Evolutionary conservation across 2,329 filamentous ascomycete species (phyloP), one percentile per base, ranked within the genome.

Genomic region (Sporothrix schenckii): DNA sequence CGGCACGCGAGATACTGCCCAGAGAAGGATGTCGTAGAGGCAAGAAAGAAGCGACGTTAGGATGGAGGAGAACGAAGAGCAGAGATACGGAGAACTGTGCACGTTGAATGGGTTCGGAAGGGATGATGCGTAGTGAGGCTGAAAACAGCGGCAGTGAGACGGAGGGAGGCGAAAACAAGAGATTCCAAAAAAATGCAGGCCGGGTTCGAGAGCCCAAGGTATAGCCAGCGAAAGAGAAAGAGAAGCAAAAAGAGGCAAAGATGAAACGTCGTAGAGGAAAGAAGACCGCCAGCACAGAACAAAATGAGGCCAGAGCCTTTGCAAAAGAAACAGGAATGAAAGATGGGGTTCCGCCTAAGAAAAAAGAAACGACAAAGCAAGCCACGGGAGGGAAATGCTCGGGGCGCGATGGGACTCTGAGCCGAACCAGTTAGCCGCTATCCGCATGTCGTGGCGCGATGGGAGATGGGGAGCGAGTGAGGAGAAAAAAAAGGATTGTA

Each of bases 251-350:
- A 44, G 41, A 44, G 41, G 41, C 11, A 13, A 44, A 16, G 13
- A 4, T 13, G 41, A 44, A 44, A 14, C 41, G 41, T 44, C 4
- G 41, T 14, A 44, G 11, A 34, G 39, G 52, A 60, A 14, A 60
- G 56, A 41, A 21, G n/a, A 27, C 11, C 27, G 58, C n/a, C 24
- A 53, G 50, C 24, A 27, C 27, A 9, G 11, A 47, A n/a, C 27
- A 47, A 47, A 44, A 34, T 10, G 30, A 54, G 30, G 21, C 27
- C 54, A 67, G 65, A 44, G 39, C 50, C 34, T 16, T 27, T 27
- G 66, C 49, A 61, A 56, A 65, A 69, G 41, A 44, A 61, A 47
- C 56, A 63, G 53, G 19, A 71, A 69, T 52, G 63, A 19, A 65
- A 65, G 47, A 27, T 19, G 65, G 39, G 21, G 39, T 39, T 52